Conservation (phyloP, 2,329 filamentous ascomycete genomes). For the Talaromyces sp. region DNA sequence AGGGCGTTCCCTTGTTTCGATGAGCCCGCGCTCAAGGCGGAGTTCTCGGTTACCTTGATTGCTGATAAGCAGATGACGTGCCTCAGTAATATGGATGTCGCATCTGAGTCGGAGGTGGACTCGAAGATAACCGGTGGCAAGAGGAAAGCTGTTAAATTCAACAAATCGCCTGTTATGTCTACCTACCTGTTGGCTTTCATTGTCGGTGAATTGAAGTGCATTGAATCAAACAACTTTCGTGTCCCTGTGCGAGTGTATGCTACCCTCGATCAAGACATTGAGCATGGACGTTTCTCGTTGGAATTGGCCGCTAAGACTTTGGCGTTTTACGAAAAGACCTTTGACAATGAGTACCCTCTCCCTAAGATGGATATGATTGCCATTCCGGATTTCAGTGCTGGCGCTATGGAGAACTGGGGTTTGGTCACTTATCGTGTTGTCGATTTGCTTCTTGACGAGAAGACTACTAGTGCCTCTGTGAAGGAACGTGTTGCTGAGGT, state of each 20-base stretch:
- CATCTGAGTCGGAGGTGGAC: conserved; percentile 66
- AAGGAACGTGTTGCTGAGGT: conserved; percentile 94
- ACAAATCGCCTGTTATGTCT: conserved; percentile 88
- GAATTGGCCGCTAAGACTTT: conserved; percentile 85
- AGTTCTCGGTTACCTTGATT: conserved; percentile 84
- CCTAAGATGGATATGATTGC: conserved; percentile 97
- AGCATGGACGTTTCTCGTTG: conserved; percentile 84
- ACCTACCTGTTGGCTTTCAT: conserved; percentile 94
- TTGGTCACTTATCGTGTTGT: conserved; percentile 92
- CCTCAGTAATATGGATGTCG: conserved; percentile 94
- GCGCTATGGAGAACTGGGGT: conserved; percentile 99
- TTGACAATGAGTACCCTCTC: conserved; percentile 77
- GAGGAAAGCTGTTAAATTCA: conserved; percentile 87
- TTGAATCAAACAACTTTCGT: conserved; percentile 86
- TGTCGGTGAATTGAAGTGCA: conserved; percentile 86
- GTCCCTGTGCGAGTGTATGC: conserved; percentile 92
- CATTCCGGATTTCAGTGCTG: conserved; percentile 90
- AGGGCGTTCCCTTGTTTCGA: conserved; percentile 95
- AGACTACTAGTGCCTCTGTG: conserved; percentile 77
- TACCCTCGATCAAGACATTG: conserved; percentile 81
- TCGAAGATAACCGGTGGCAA: conserved; percentile 58
- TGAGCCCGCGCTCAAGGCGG: conserved; percentile 87
- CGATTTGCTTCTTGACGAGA: conserved; percentile 84
- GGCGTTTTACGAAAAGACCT: conserved; percentile 92
- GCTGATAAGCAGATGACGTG: conserved; percentile 88